Percentiles rank a stretch among this genome's conserved stretches.
phyloP scores from a whole-genome alignment of 2,329 filamentous ascomycete genomes.

The Aspergillus neoniger region DNA sequence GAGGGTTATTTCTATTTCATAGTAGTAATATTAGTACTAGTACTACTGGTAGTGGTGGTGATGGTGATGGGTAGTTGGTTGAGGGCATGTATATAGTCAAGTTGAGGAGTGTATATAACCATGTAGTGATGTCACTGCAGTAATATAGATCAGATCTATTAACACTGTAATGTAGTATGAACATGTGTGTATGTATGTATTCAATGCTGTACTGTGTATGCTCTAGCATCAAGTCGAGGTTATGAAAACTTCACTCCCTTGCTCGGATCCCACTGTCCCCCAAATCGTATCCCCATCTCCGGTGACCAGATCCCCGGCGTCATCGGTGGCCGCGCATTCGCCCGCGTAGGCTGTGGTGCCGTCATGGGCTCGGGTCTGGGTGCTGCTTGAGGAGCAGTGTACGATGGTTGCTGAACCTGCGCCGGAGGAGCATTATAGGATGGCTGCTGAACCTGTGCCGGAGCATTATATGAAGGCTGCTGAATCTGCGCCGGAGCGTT shows the following conservation, averaged over 20 bases:
- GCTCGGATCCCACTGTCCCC: slow-evolving; percentile 62
- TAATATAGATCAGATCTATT: background rate
- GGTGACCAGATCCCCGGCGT: slow-evolving; percentile 72
- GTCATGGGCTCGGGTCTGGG: slow-evolving; percentile 41
- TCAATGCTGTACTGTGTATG: background rate
- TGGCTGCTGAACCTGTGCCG: background rate
- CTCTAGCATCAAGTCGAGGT: background rate
- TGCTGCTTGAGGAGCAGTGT: slow-evolving; percentile 31
- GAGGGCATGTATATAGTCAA: background rate
- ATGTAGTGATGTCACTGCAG: background rate
- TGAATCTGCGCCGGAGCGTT: slow-evolving; percentile 17
- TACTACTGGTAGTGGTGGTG: too few species aligned
- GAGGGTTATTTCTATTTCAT: too few species aligned
- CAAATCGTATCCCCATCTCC: slow-evolving; percentile 78
- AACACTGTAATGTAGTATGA: background rate
- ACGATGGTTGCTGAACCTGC: slow-evolving; percentile 5
- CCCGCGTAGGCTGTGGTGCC: slow-evolving; percentile 51
- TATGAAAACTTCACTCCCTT: slow-evolving; percentile 59
- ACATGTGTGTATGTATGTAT: background rate
- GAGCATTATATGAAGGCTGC: slow-evolving; percentile 31
- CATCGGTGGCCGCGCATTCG: slow-evolving; percentile 56
- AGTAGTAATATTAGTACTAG: too few species aligned
- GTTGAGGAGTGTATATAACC: too few species aligned
- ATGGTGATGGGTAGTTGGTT: too few species aligned
- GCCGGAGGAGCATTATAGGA: slow-evolving; percentile 5